Evolutionary conservation across 352 stramenopile species (phyloP), one percentile per base, ranked within the genome.

Genomic region (Globisporangium echinulatum): DNA sequence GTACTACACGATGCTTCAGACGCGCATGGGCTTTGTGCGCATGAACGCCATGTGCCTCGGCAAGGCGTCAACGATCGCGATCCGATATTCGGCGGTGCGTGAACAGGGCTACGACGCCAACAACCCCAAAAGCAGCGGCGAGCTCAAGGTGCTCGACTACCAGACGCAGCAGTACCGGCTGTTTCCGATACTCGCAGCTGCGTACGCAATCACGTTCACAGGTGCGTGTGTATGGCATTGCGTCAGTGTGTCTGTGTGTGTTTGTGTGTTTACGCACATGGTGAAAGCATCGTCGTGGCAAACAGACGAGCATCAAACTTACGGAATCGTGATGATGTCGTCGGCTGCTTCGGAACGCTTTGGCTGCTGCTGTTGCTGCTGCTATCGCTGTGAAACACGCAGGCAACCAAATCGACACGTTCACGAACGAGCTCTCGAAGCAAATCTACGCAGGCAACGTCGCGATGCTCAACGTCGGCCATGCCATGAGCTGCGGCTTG

Each of bases 141-240:
- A 98, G 69, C 57, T 89, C 17, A 92, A 96, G 64, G 86, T 99
- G 61, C 70, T 99, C 46, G 92, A 99, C 62, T 98, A 98, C 68
- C 90, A 94, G 54, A 92, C 94, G 69, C 94, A 99, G 70, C 94
- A 98, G 69, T 96, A 98, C 72, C 89, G 94, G 33, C 75, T 99
- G 10, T 78, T 98, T 33, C 92, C 94, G 39, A 68, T 97, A 39
- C 63, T 99, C 37, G 94, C 94, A 15, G 75, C 81, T 6, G 87
- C 90, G 8, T 98, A 98, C 66, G 92, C 88, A 73, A 96, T 15
- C 17, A 49, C 38, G n/a, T 7, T 49, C 6, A 47, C 39, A 43
- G 39, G 39, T 43, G 39, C 39, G 39, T 43, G 39, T 43, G 39
- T 43, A 10, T 10, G 39, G 0, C 39, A 10, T 43, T 43, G 39